These are phyloP conservation scores for Arthrobotrys sinensis DNA, from an alignment of 2,329 filamentous ascomycete species.

Conservation along the genomic window DNA sequence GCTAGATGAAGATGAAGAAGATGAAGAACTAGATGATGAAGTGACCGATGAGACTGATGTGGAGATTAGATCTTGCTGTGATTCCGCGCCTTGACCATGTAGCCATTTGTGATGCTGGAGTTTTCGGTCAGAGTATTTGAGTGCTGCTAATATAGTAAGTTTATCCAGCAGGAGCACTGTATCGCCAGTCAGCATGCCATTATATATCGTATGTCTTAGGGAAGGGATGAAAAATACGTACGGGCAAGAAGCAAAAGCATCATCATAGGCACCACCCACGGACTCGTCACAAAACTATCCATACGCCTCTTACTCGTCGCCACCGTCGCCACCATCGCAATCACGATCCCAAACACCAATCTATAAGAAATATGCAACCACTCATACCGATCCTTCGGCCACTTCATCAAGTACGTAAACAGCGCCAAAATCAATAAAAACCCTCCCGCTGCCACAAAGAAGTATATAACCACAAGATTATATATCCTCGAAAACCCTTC, in stretches of 20 bases:
- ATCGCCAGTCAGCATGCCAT: not conserved
- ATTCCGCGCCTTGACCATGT: slow-evolving; percentile 35
- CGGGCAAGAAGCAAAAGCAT: slow-evolving; percentile 66
- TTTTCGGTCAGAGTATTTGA: slow-evolving; percentile 50
- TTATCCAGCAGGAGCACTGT: slow-evolving; percentile 53
- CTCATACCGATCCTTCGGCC: slow-evolving; percentile 68
- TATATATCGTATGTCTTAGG: not conserved
- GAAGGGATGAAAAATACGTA: slow-evolving; percentile 34
- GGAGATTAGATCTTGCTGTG: slow-evolving; percentile 26
- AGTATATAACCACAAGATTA: slow-evolving; percentile 67
- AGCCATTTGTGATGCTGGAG: slow-evolving; percentile 43
- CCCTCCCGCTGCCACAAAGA: slow-evolving; percentile 65
- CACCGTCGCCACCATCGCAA: slow-evolving; percentile 65
- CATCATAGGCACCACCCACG: slow-evolving; percentile 66
- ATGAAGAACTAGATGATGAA: slow-evolving; percentile 14
- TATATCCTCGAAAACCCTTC: slow-evolving; percentile 65
- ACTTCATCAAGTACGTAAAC: slow-evolving; percentile 68
- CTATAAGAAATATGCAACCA: slow-evolving; percentile 66
- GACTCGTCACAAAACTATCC: slow-evolving; percentile 65
- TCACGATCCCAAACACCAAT: slow-evolving; percentile 64
- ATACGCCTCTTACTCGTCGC: slow-evolving; percentile 64
- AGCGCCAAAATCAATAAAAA: slow-evolving; percentile 65
- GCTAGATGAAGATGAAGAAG: slow-evolving; percentile 31
- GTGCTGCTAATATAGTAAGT: slow-evolving; percentile 43
- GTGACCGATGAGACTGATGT: slow-evolving; percentile 38